These are phyloP conservation scores for Penstemon newberryi DNA, from an alignment of 257 asterid genomes.

Conservation along the genomic window DNA sequence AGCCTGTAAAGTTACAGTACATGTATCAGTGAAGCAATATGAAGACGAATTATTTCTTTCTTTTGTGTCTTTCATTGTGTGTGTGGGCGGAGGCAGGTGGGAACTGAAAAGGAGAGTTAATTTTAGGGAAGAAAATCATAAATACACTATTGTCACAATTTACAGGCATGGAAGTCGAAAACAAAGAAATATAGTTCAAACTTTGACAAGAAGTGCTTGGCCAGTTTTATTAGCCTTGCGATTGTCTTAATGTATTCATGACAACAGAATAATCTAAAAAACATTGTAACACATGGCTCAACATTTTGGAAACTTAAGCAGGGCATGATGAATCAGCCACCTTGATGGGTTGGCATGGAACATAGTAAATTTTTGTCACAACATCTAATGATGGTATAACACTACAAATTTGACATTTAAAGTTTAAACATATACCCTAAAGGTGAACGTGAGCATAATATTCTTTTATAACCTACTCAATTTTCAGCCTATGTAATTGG, in stretches of 20 bases:
- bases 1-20: slow-evolving; percentile 55
- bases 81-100: background rate
- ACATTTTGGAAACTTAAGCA: background rate
- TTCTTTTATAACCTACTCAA: background rate
- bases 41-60: background rate
- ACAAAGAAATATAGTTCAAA: no score
- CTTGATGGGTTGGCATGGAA: background rate
- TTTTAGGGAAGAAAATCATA: background rate
- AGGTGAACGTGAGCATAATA: background rate
- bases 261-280: slow-evolving; percentile 7
- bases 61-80: background rate
- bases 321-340: slow-evolving; percentile 9
- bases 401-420: background rate
- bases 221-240: background rate
- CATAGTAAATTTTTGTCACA: no score
- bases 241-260: background rate
- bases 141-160: background rate
- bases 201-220: no score
- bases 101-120: background rate
- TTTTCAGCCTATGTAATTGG: background rate
- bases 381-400: no score
- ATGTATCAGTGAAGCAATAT: slow-evolving; percentile 28
- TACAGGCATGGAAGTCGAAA: background rate
- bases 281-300: background rate
- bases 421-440: background rate